Conservation (phyloP, 805 yeast genomes). For the Danielia reshetovae region DNA sequence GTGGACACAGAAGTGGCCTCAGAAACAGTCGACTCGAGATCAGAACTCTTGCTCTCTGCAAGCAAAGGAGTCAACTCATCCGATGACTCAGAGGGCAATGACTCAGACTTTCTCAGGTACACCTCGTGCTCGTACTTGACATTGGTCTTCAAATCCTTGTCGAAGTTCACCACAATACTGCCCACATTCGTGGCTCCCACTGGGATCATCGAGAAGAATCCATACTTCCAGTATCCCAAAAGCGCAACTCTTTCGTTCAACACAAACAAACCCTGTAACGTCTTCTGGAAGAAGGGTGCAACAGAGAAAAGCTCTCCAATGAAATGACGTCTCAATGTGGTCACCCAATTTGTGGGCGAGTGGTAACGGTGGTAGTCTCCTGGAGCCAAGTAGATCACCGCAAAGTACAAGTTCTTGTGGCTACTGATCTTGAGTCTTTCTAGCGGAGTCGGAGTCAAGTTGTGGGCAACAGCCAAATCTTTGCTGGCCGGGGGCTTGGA, state of each 20-base stretch:
- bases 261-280: slow-evolving; percentile 81
- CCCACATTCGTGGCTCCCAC: slow-evolving; percentile 99
- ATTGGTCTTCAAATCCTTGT: slow-evolving; percentile 84
- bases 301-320: slow-evolving; percentile 94
- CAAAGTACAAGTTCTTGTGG: slow-evolving; percentile 67
- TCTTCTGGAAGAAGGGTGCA: slow-evolving; percentile 91
- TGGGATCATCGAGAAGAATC: slow-evolving; percentile 97
- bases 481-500: slow-evolving; percentile 29
- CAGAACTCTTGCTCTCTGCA: slow-evolving; percentile 7
- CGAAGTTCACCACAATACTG: slow-evolving; percentile 86
- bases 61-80: slow-evolving; percentile 32
- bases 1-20: slow-evolving; percentile 1
- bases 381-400: slow-evolving; percentile 94
- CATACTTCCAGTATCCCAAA: slow-evolving; percentile 94
- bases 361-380: slow-evolving; percentile 98
- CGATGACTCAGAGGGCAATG: slow-evolving; percentile 1
- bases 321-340: slow-evolving; percentile 88
- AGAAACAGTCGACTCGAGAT: slow-evolving; percentile 2
- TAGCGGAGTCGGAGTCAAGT: slow-evolving; percentile 32
- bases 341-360: slow-evolving; percentile 95
- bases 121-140: slow-evolving; percentile 54
- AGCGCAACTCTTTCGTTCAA: slow-evolving; percentile 93
- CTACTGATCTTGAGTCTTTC: slow-evolving; percentile 27
- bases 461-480: slow-evolving; percentile 38
- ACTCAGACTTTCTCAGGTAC: slow-evolving; percentile 19